A percentile compares a stretch with the other conserved stretches of the same genome.
Evolutionary conservation across 2,329 filamentous ascomycete genomes (phyloP).

Genomic region (Hymenoscyphus fructigenus): DNA sequence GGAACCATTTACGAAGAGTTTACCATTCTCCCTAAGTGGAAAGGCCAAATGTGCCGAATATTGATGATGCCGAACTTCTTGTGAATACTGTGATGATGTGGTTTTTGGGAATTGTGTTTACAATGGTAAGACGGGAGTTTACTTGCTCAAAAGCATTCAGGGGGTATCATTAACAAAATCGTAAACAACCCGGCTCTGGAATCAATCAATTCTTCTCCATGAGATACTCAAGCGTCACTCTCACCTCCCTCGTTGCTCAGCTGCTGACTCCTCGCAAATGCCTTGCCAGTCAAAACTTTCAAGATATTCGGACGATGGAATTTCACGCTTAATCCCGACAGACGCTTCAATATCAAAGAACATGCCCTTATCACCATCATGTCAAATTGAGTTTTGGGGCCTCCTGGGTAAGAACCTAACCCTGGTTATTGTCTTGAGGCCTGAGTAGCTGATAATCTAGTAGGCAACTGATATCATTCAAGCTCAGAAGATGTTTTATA

Average conservation of each 20-base stretch:
- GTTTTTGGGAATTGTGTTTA: conserved; percentile 53
- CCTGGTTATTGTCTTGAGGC: conserved; percentile 25
- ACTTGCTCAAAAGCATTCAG: no score
- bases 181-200: conserved; percentile 23
- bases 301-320: conserved; percentile 42
- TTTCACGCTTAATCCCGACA: conserved; percentile 61
- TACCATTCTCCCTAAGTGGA: conserved; percentile 39
- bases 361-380: conserved; percentile 66
- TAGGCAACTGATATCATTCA: not conserved
- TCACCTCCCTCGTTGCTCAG: conserved; percentile 27
- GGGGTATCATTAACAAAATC: not conserved
- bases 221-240: conserved; percentile 35
- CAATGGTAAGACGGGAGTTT: conserved; percentile 13
- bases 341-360: conserved; percentile 69
- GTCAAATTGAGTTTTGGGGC: conserved; percentile 44
- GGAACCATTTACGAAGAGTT: conserved; percentile 16
- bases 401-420: conserved; percentile 41
- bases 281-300: conserved; percentile 11
- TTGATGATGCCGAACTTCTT: conserved; percentile 63
- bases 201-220: conserved; percentile 32
- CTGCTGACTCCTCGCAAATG: conserved; percentile 17
- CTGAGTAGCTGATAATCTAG: conserved; percentile 8
- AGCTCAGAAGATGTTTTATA: not conserved
- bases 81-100: conserved; percentile 67
- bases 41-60: conserved; percentile 59